Evolutionary conservation across 108 stramenopile genomes (phyloP).

Genomic region (Nitzschia palea): DNA sequence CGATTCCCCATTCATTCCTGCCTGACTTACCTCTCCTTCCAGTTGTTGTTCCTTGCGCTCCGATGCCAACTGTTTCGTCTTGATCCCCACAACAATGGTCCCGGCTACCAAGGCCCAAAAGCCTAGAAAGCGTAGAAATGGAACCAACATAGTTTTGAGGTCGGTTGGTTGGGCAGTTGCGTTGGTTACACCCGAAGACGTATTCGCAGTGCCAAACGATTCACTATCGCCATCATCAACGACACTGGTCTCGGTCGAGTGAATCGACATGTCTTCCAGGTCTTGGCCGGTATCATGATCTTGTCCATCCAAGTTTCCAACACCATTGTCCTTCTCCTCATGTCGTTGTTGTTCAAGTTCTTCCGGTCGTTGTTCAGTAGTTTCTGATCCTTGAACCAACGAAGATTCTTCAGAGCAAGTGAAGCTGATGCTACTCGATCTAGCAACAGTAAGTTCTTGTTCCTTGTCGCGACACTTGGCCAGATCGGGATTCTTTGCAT

Average conservation of each 20-base stretch:
- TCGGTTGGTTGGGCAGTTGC: neutral
- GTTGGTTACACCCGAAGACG: neutral
- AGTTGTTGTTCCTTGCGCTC: neutral
- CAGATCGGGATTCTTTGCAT: too few relatives aligned
- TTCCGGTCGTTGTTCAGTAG: neutral
- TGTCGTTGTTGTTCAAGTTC: neutral
- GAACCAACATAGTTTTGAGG: neutral
- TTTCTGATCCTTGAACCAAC: neutral
- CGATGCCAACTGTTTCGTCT: neutral
- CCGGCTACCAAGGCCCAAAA: slow-evolving; percentile 5
- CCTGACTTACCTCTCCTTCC: slow-evolving; percentile 4
- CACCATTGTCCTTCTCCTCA: neutral
- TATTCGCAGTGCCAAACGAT: neutral
- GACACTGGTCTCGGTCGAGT: neutral
- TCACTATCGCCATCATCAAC: neutral
- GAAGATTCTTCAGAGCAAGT: neutral
- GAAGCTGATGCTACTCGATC: neutral
- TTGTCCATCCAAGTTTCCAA: neutral
- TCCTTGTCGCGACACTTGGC: too few relatives aligned
- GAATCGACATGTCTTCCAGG: neutral
- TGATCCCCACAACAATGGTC: neutral
- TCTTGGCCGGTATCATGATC: neutral
- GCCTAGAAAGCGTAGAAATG: neutral
- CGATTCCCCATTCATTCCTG: neutral
- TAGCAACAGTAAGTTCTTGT: too few relatives aligned